These are phyloP conservation scores for Hysterangium stoloniferum DNA, from an alignment of 768 basidiomycete species.

Conservation along the genomic window DNA sequence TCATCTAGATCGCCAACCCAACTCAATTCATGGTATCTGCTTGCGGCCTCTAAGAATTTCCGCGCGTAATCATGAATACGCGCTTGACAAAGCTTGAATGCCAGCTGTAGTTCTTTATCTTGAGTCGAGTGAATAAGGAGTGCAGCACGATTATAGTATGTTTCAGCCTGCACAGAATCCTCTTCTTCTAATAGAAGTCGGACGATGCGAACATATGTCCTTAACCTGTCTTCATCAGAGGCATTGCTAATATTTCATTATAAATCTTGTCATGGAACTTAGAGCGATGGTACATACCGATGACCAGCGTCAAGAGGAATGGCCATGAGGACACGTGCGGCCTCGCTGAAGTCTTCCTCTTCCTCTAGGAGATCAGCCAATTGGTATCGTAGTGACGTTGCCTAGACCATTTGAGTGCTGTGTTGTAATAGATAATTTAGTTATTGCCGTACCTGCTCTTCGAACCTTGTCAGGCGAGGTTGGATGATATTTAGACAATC, in stretches of 20 bases:
- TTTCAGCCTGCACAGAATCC: constrained; percentile 95
- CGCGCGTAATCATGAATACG: constrained; percentile 88
- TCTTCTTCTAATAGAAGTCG: constrained; percentile 92
- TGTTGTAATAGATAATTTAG: not conserved
- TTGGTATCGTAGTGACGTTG: constrained; percentile 74
- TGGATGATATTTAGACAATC: constrained; percentile 65
- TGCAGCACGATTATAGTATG: constrained; percentile 94
- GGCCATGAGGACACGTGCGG: constrained; percentile 85
- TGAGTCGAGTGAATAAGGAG: constrained; percentile 74
- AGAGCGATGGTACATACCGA: constrained; percentile 41
- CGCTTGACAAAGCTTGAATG: constrained; percentile 91
- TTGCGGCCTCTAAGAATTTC: constrained; percentile 91
- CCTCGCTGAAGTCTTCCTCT: constrained; percentile 91
- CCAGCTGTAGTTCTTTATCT: constrained; percentile 72
- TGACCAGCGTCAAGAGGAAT: constrained; percentile 88
- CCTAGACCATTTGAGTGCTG: constrained; percentile 36
- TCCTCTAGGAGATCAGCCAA: constrained; percentile 84
- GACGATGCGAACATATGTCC: constrained; percentile 89
- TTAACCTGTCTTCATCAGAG: constrained; percentile 79
- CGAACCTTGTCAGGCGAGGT: constrained; percentile 81
- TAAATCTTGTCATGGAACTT: not conserved
- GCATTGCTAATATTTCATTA: constrained; percentile 18
- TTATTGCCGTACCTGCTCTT: constrained; percentile 72
- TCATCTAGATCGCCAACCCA: constrained; percentile 90
- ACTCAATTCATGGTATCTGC: constrained; percentile 89